Percentiles rank a stretch among this genome's conserved stretches.
These are phyloP conservation scores for Cavenderia fasciculata DNA, from an alignment of 78 protist species.

Conservation along the genomic window DNA sequence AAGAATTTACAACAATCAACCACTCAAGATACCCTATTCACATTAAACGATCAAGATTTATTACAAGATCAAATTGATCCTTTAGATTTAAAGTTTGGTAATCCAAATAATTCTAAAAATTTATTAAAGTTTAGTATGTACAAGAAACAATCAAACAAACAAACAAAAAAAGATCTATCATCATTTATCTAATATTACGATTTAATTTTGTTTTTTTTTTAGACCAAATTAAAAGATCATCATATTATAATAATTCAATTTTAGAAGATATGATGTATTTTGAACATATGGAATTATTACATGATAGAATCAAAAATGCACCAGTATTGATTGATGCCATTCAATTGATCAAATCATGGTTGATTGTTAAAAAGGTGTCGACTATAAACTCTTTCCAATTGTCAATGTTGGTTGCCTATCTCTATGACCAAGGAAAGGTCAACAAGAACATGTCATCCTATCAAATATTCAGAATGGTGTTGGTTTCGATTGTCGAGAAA, in stretches of 20 bases:
- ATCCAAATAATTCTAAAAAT: no score
- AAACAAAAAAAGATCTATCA: no score
- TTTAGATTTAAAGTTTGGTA: no score
- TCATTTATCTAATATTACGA: no score
- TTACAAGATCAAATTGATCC: no score
- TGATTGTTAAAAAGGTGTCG: constrained; percentile 8
- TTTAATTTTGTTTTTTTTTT: not conserved
- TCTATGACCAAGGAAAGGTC: constrained; percentile 25
- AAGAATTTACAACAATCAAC: no score
- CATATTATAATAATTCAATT: constrained; percentile 67
- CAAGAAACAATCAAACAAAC: no score
- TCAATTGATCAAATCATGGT: constrained; percentile 43
- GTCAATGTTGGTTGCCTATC: constrained; percentile 64
- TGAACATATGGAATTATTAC: constrained; percentile 49
- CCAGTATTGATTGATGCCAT: constrained; percentile 66
- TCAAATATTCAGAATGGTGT: constrained; percentile 60
- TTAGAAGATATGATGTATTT: constrained; percentile 41
- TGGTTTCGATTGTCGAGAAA: constrained; percentile 41
- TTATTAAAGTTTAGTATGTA: no score
- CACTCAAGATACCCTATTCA: no score
- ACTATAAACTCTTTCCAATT: constrained; percentile 57
- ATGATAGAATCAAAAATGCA: constrained; percentile 52
- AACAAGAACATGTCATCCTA: constrained; percentile 63
- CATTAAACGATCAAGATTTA: no score
- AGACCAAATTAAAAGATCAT: constrained; percentile 32